Evolutionary conservation across 2,329 filamentous ascomycete genomes (phyloP), one percentile per base, ranked within the genome.

Genomic region (Neonectria punicea): DNA sequence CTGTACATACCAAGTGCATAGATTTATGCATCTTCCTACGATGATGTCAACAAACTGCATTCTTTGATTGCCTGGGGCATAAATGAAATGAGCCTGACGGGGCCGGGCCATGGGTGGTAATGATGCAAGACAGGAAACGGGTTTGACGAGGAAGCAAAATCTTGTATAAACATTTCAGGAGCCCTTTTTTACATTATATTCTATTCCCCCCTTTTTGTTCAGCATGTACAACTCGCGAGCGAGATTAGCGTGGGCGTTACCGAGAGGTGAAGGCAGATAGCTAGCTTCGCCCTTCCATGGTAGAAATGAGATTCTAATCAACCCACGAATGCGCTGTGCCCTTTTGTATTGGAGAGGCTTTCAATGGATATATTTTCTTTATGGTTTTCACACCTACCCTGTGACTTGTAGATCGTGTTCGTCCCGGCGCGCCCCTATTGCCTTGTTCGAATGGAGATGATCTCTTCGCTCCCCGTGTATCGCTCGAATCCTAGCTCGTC

Each of bases 201-300:
- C 57, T 72, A 63, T 53, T 47, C 58, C 63, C 60, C 59, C 53
- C 54, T 68, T 67, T 70, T 53, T 64, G 44, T 70, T 59, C 60
- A 69, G 67, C 68, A 76, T 75, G 65, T 74, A 72, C 66, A 70
- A 65, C 70, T 74, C 68, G 67, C 65, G 58, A 74, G 70, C 70
- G 70, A 75, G 69, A 72, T 75, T 70, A 75, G 73, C 70, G 69
- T 69, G 67, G 72, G 75, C 70, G 75, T 76, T 72, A 71, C 64
- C 56, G 59, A 69, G 70, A 61, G 67, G 47, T 30, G 46, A 63
- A 54, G 55, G 67, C 65, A 67, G 55, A 72, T 25, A 25, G 25
- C 25, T 74, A 66, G 58, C 67, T 65, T 59, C 44, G 47, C 55
- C 53, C 16, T 66, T 67, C 51, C 65, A 71, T 64, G 51, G 65